Evolutionary conservation across 192 early-diverging fungal species (phyloP).

Genomic region (Chytriomyces sp.): DNA sequence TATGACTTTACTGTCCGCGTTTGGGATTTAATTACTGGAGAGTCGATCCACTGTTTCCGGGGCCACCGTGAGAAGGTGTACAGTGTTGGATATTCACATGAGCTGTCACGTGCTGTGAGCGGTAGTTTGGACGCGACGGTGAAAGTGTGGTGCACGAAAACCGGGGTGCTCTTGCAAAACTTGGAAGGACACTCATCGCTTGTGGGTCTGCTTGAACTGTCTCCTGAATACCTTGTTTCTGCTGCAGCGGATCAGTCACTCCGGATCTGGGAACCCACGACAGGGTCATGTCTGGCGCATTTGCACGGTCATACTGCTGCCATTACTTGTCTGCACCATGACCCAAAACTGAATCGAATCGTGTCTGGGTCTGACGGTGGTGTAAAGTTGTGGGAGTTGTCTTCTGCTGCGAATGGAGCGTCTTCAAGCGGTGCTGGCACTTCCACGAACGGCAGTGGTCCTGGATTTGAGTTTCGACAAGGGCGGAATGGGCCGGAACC

Average conservation of each 20-base stretch:
- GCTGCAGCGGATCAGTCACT: slow-evolving; percentile 96
- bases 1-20: slow-evolving; percentile 91
- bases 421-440: slow-evolving; percentile 1
- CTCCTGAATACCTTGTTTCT: slow-evolving; percentile 84
- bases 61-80: slow-evolving; percentile 97
- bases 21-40: slow-evolving; percentile 85
- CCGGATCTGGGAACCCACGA: slow-evolving; percentile 87
- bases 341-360: slow-evolving; percentile 81
- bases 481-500: slow-evolving; percentile 49
- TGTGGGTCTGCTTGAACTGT: slow-evolving; percentile 89
- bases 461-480: slow-evolving; percentile 45
- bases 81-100: slow-evolving; percentile 85
- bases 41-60: slow-evolving; percentile 67
- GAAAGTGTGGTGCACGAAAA: slow-evolving; percentile 88
- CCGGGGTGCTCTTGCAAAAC: slow-evolving; percentile 77
- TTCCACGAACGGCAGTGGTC: slow-evolving; percentile 10
- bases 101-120: slow-evolving; percentile 83
- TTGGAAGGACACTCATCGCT: slow-evolving; percentile 90
- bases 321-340: slow-evolving; percentile 99
- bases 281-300: slow-evolving; percentile 64
- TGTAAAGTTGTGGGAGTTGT: slow-evolving; percentile 95
- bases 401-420: slow-evolving; percentile 51
- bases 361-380: slow-evolving; percentile 95
- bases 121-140: slow-evolving; percentile 95
- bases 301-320: slow-evolving; percentile 80